Evolutionary conservation across 805 yeast genomes (phyloP), one percentile per base, ranked within the genome.

Genomic region (Nakazawaea ishiwadae): DNA sequence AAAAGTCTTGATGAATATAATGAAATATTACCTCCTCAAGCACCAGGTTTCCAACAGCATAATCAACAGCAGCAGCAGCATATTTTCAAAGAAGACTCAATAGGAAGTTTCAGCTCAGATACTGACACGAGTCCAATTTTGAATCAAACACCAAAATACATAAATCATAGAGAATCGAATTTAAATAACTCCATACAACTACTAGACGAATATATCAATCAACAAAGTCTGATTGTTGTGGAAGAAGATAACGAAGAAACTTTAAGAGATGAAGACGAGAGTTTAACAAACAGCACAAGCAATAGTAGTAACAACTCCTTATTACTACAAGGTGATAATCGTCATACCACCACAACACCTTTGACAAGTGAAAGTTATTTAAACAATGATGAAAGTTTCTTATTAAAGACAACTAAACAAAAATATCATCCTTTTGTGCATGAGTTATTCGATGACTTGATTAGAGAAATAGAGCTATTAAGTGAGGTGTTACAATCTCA

Each of bases 321-420:
- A n/a, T n/a, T n/a, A n/a, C n/a, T n/a, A n/a, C n/a, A n/a, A n/a
- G n/a, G n/a, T n/a, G n/a, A n/a, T 9, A 21, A 36, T 16, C 7
- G 20, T 17, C 20, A 27, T 11, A 21, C 33, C 14, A 27, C 30
- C 5, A 34, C 28, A 14, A 38, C 44, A 12, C 73, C 75, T 24
- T 58, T 64, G n/a, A 60, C 68, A 9, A 59, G 54, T 42, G 68
- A 66, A 16, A 62, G 39, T 24, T 40, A 61, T n/a, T 56, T 65
- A 20, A 68, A 70, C 46, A 61, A 69, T 21, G 64, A 69, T 21
- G 51, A 47, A 24, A 45, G 44, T 32, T 44, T 42, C 33, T 40
- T 38, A 17, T 11, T 37, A 15, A n/a, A 40, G 9, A 44, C 39
- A n/a, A 42, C 37, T 3, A 37, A 15, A 18, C 15, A 26, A 18